Percentiles rank a stretch among this genome's conserved stretches.
Conservation (phyloP, 2,329 filamentous ascomycete species). For the Fusarium agapanthi region DNA sequence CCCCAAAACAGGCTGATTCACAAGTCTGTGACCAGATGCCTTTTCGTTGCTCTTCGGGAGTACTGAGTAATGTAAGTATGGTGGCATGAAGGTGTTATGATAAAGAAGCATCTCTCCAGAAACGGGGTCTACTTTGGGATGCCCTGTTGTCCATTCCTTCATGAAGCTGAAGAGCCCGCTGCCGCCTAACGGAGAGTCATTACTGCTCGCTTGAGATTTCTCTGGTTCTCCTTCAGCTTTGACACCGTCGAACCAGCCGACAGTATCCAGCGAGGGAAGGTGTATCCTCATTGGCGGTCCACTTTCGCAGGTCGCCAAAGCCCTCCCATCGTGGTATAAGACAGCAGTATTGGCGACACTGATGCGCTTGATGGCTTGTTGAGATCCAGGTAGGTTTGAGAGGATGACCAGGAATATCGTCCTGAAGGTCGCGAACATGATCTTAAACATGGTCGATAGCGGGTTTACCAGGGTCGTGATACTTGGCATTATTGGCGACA, state of each 20-base stretch:
- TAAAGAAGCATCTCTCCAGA: slow-evolving; percentile 74
- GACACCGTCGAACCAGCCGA: slow-evolving; percentile 75
- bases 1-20: slow-evolving; percentile 61
- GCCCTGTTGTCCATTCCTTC: slow-evolving; percentile 76
- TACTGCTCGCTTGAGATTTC: fast-evolving
- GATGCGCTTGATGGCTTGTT: slow-evolving; percentile 69
- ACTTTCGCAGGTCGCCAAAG: slow-evolving; percentile 75
- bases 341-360: slow-evolving; percentile 76
- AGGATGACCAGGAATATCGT: slow-evolving; percentile 52
- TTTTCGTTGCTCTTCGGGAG: not conserved
- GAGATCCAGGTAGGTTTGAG: slow-evolving; percentile 41
- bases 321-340: slow-evolving; percentile 73
- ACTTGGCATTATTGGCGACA: slow-evolving; percentile 69
- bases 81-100: slow-evolving; percentile 70
- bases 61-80: slow-evolving; percentile 73
- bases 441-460: slow-evolving; percentile 33
- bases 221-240: slow-evolving; percentile 59
- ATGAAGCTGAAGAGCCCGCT: slow-evolving; percentile 66
- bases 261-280: slow-evolving; percentile 70
- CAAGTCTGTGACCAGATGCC: not conserved
- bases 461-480: slow-evolving; percentile 73
- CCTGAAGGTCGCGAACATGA: slow-evolving; percentile 4
- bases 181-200: slow-evolving; percentile 58
- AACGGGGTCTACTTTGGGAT: slow-evolving; percentile 71
- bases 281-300: slow-evolving; percentile 73